phyloP scores from a whole-genome alignment of 148 eudicot species.

The Vaccinium myrtillus region DNA sequence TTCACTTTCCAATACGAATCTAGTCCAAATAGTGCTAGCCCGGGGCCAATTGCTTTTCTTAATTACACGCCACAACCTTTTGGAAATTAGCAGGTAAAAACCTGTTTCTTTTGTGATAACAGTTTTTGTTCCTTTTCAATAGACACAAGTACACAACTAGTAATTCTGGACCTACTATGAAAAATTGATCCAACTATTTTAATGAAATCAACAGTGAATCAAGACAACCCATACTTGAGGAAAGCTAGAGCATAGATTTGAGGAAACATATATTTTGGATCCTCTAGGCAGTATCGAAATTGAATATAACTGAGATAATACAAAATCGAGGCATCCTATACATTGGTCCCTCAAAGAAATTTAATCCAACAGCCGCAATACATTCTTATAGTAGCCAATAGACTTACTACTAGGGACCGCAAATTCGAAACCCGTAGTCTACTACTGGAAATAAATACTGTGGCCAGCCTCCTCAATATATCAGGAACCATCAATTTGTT shows the following conservation, averaged over 20 bases:
- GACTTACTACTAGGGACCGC: not conserved
- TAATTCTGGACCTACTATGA: not conserved
- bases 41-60: not conserved
- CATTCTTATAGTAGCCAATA: not conserved
- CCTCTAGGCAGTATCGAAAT: not conserved
- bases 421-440: too few relatives aligned
- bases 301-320: not conserved
- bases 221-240: not conserved
- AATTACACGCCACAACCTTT: not conserved
- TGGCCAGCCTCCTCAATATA: not conserved
- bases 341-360: not conserved
- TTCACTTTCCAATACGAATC: not conserved
- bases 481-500: not conserved
- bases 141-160: not conserved
- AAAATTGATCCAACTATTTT: not conserved
- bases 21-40: not conserved
- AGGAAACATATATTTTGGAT: not conserved
- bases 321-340: not conserved
- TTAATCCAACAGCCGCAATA: not conserved
- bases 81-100: not conserved
- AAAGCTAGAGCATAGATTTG: not conserved
- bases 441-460: not conserved
- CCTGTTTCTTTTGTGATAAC: not conserved
- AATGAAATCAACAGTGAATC: not conserved
- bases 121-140: not conserved